Conservation (phyloP, 2,329 filamentous ascomycete species). For the Sclerotinia minor region DNA sequence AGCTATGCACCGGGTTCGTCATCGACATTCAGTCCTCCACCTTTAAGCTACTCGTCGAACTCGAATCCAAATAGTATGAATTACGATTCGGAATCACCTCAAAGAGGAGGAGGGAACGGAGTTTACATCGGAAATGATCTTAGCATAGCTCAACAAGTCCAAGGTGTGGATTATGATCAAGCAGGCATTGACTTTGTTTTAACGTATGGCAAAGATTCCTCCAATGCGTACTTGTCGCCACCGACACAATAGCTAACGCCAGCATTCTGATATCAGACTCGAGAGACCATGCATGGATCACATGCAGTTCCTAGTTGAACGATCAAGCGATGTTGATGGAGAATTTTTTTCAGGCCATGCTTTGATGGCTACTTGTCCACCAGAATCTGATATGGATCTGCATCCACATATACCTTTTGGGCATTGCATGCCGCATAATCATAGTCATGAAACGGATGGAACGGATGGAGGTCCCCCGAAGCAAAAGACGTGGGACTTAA, state of each 20-base stretch:
- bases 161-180: conserved; percentile 71
- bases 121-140: conserved; percentile 28
- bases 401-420: conserved; percentile 56
- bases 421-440: conserved; percentile 36
- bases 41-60: conserved; percentile 30
- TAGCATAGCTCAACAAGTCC: conserved; percentile 36
- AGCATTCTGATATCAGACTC: conserved; percentile 58
- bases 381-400: conserved; percentile 49
- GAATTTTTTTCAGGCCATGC: conserved; percentile 78
- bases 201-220: conserved; percentile 68
- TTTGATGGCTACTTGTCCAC: conserved; percentile 89
- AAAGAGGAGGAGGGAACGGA: neutral
- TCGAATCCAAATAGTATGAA: conserved; percentile 25
- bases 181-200: conserved; percentile 87
- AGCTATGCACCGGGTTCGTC: conserved; percentile 56
- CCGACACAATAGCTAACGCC: conserved; percentile 55
- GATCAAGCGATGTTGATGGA: conserved; percentile 57
- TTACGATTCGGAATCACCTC: conserved; percentile 15
- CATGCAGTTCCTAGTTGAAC: conserved; percentile 73
- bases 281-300: conserved; percentile 94
- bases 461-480: conserved; percentile 2
- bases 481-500: conserved; percentile 73
- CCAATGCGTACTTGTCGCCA: conserved; percentile 66
- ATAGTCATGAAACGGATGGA: neutral
- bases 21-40: conserved; percentile 37